phyloP scores from a whole-genome alignment of 352 stramenopile species.

The Thalassiosira exigua region DNA sequence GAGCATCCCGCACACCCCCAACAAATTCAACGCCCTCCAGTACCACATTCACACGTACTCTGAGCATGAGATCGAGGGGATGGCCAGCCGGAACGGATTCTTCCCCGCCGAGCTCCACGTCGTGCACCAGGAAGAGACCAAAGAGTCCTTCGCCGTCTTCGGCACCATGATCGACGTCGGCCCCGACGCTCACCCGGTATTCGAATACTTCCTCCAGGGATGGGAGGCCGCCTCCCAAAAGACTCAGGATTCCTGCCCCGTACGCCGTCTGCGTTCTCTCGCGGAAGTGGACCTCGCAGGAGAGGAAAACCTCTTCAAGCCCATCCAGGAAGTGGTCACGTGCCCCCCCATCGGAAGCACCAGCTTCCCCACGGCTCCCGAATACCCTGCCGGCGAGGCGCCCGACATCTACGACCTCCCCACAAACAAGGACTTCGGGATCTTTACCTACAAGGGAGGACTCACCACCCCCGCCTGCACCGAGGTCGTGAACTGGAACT shows the following conservation, averaged over 20 bases:
- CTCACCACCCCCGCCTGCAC: constrained; percentile 2
- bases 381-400: constrained; percentile 7
- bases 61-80: constrained; percentile 38
- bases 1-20: constrained; percentile 12
- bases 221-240: constrained; percentile 21
- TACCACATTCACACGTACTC: constrained; percentile 43
- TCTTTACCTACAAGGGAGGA: not conserved
- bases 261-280: no score
- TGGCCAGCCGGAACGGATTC: no score
- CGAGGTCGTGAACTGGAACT: not conserved
- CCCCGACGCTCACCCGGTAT: not conserved
- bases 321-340: not conserved
- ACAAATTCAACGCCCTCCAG: constrained; percentile 28
- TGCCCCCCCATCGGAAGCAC: not conserved
- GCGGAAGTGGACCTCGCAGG: no score
- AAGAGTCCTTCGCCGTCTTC: constrained; percentile 5
- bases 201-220: constrained; percentile 33
- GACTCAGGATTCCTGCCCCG: not conserved
- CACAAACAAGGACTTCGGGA: no score
- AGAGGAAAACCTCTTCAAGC: not conserved
- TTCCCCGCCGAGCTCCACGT: constrained; percentile 39
- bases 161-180: constrained; percentile 8
- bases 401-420: constrained; percentile 32
- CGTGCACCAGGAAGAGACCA: constrained; percentile 13
- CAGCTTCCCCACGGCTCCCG: not conserved